These are phyloP conservation scores for Irpex lacteus DNA, from an alignment of 1,284 basidiomycete genomes.

Conservation along the genomic window DNA sequence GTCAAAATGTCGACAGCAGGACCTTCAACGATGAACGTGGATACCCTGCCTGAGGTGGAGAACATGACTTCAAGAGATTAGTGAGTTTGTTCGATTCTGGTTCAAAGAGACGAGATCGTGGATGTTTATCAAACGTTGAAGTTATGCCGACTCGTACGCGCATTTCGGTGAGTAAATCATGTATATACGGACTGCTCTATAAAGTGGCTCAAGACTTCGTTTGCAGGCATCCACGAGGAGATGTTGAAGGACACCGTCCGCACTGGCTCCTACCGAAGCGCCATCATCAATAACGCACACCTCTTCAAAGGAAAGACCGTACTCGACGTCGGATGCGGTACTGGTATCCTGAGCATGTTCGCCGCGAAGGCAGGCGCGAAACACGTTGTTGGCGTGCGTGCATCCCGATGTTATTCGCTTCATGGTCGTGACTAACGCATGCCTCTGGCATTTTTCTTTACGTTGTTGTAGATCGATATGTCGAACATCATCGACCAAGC, in stretches of 20 bases:
- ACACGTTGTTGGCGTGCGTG: slow-evolving; percentile 87
- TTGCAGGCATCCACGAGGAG: slow-evolving; percentile 91
- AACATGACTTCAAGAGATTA: slow-evolving; percentile 80
- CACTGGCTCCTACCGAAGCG: slow-evolving; percentile 92
- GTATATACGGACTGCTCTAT: too few species aligned
- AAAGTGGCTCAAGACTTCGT: neutral
- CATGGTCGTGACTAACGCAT: neutral
- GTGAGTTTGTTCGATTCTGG: slow-evolving; percentile 49
- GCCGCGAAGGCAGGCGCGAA: slow-evolving; percentile 97
- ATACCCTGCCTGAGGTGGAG: slow-evolving; percentile 23
- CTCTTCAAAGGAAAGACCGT: slow-evolving; percentile 95
- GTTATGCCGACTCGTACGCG: slow-evolving; percentile 91
- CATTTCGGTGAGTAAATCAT: slow-evolving; percentile 73
- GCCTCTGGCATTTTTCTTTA: neutral
- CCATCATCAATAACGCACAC: slow-evolving; percentile 94
- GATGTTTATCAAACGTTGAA: slow-evolving; percentile 33
- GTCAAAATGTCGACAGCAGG: slow-evolving; percentile 42
- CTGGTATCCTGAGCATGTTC: slow-evolving; percentile 99
- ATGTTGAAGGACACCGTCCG: slow-evolving; percentile 99
- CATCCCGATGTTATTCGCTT: slow-evolving; percentile 3
- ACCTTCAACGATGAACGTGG: slow-evolving; percentile 32
- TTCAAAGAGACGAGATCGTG: slow-evolving; percentile 27
- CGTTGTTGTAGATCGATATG: slow-evolving; percentile 85
- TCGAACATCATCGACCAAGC: slow-evolving; percentile 99
- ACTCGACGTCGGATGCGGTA: slow-evolving; percentile 98